phyloP scores from a whole-genome alignment of 1,139 yeast genomes.

The Suhomyces bribrorum region DNA sequence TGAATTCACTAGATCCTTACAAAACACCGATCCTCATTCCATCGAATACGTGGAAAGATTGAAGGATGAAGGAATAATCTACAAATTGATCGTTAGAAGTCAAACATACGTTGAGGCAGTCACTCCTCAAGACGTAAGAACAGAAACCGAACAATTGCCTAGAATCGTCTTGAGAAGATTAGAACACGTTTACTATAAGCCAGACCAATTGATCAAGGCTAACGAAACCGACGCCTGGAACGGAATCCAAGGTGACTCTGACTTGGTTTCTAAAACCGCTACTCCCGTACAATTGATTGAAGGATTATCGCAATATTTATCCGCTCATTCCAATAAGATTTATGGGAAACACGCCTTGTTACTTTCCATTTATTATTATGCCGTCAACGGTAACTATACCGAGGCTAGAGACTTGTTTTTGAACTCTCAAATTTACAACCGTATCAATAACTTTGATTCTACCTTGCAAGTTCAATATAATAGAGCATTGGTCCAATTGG shows the following conservation, averaged over 20 bases:
- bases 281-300: slow-evolving; percentile 55
- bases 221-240: slow-evolving; percentile 77
- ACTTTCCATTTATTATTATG: slow-evolving; percentile 85
- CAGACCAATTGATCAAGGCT: slow-evolving; percentile 67
- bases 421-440: slow-evolving; percentile 78
- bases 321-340: slow-evolving; percentile 63
- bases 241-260: slow-evolving; percentile 36
- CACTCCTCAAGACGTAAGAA: slow-evolving; percentile 46
- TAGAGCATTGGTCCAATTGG: slow-evolving; percentile 93
- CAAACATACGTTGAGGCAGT: slow-evolving; percentile 81
- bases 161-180: slow-evolving; percentile 82
- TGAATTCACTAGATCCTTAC: slow-evolving; percentile 85
- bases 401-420: slow-evolving; percentile 87
- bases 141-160: slow-evolving; percentile 62
- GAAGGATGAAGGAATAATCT: slow-evolving; percentile 80
- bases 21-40: slow-evolving; percentile 91
- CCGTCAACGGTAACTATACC: slow-evolving; percentile 80
- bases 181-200: slow-evolving; percentile 93
- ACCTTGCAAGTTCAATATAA: slow-evolving; percentile 88
- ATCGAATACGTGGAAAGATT: slow-evolving; percentile 90
- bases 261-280: slow-evolving; percentile 35
- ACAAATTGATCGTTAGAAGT: slow-evolving; percentile 75
- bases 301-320: slow-evolving; percentile 63
- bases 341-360: slow-evolving; percentile 84
- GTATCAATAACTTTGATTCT: slow-evolving; percentile 83